Conservation (phyloP, 2,329 filamentous ascomycete genomes). For the Metarhizium humberi region DNA sequence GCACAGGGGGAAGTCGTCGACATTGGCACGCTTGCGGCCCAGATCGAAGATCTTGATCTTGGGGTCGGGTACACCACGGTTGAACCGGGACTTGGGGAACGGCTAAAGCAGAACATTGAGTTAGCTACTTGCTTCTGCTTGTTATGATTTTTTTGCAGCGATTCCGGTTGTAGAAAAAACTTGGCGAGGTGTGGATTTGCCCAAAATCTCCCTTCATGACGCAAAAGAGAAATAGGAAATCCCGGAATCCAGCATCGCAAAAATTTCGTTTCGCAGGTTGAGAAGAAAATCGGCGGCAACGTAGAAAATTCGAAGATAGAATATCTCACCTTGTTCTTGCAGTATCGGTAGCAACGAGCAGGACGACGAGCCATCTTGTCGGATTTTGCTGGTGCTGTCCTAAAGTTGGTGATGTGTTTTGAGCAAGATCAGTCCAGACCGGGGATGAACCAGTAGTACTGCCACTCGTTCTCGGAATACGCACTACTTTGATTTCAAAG, state of each 20-base stretch:
- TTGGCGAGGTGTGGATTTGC: not conserved
- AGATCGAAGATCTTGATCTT: constrained; percentile 98
- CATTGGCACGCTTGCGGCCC: constrained; percentile 94
- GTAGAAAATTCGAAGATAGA: constrained; percentile 3
- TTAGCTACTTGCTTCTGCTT: not conserved
- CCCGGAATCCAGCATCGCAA: not conserved
- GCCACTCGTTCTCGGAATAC: constrained; percentile 17
- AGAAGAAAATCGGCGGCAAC: not conserved
- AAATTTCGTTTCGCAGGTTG: not conserved
- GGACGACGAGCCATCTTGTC: constrained; percentile 98
- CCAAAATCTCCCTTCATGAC: not conserved
- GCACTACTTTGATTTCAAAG: constrained; percentile 45
- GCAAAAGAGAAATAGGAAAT: not conserved
- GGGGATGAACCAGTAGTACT: constrained; percentile 16
- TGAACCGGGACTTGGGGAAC: constrained; percentile 99
- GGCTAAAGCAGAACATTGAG: constrained; percentile 42
- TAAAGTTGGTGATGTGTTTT: constrained; percentile 25
- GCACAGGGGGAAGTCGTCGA: constrained; percentile 99
- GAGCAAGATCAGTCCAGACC: constrained; percentile 19
- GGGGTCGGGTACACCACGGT: constrained; percentile 89
- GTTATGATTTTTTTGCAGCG: not conserved
- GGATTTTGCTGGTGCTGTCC: constrained; percentile 37
- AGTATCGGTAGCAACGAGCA: constrained; percentile 99
- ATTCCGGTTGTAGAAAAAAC: not conserved
- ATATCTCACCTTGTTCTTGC: constrained; percentile 97